Evolutionary conservation across 345 rosid species (phyloP).

Genomic region (Abelmoschus esculentus): DNA sequence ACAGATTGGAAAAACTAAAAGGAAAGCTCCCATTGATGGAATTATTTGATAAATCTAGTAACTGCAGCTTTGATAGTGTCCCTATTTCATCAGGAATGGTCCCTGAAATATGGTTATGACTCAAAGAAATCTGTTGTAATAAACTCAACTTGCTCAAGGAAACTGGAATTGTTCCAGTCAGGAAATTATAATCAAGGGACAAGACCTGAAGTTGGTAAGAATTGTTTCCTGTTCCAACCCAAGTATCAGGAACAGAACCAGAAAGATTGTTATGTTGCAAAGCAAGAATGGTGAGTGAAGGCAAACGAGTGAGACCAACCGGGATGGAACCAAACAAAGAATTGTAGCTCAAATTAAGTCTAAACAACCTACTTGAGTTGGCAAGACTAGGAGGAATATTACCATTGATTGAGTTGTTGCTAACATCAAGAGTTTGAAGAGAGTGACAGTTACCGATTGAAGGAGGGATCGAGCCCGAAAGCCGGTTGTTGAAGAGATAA

Average conservation of each 20-base stretch:
- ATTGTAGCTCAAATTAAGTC: constrained; percentile 71
- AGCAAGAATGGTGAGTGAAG: constrained; percentile 57
- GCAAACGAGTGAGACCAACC: constrained; percentile 29
- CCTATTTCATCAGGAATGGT: constrained; percentile 48
- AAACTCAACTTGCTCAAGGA: constrained; percentile 40
- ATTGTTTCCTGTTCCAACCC: constrained; percentile 24
- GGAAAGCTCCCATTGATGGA: constrained; percentile 70
- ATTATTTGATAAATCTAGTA: constrained; percentile 66
- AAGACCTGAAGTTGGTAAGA: constrained; percentile 36
- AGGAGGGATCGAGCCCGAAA: constrained; percentile 75
- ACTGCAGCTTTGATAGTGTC: constrained; percentile 37
- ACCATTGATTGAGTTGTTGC: constrained; percentile 60
- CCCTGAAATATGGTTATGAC: constrained; percentile 60
- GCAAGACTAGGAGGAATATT: constrained; percentile 58
- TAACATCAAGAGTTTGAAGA: constrained; percentile 55
- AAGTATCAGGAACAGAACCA: constrained; percentile 56
- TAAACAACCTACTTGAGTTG: constrained; percentile 52
- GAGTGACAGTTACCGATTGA: constrained; percentile 35
- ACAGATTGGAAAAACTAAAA: constrained; percentile 38
- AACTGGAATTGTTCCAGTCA: constrained; percentile 51
- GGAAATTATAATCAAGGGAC: constrained; percentile 40
- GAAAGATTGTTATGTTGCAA: constrained; percentile 71
- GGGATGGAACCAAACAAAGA: constrained; percentile 58
- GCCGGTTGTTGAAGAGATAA: constrained; percentile 81
- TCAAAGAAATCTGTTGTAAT: constrained; percentile 46